Percentiles rank a stretch among this genome's conserved stretches.
These are phyloP conservation scores for Chamaecyparis obtusa DNA, from an alignment of 75 land plant genomes.

Conservation along the genomic window DNA sequence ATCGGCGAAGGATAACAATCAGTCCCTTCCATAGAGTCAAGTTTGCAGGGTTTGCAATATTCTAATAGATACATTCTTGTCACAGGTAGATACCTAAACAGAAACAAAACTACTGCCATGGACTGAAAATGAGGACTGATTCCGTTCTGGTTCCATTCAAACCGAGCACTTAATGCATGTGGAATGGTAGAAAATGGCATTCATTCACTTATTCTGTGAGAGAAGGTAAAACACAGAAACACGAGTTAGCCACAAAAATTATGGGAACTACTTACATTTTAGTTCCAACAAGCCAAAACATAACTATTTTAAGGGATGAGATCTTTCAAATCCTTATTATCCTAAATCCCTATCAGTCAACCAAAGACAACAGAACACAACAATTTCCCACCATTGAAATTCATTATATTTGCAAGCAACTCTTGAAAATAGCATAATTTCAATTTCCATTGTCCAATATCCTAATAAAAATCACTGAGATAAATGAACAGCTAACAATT, in stretches of 20 bases:
- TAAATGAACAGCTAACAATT: neutral
- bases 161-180: neutral
- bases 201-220: neutral
- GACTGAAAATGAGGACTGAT: neutral
- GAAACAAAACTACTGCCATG: neutral
- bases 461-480: neutral
- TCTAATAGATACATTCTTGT: neutral
- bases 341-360: no score
- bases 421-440: neutral
- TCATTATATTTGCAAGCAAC: no score
- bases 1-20: neutral
- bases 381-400: no score
- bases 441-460: neutral
- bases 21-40: neutral
- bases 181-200: neutral
- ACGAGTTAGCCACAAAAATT: neutral
- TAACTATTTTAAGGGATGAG: no score
- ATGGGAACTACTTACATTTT: neutral
- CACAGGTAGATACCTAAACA: neutral
- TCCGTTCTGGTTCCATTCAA: neutral
- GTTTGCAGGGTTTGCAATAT: neutral
- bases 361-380: no score
- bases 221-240: neutral
- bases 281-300: no score
- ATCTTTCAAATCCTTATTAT: no score